Evolutionary conservation across 176 grass and related monocot species (phyloP).

Genomic region (Juncus inflexus): DNA sequence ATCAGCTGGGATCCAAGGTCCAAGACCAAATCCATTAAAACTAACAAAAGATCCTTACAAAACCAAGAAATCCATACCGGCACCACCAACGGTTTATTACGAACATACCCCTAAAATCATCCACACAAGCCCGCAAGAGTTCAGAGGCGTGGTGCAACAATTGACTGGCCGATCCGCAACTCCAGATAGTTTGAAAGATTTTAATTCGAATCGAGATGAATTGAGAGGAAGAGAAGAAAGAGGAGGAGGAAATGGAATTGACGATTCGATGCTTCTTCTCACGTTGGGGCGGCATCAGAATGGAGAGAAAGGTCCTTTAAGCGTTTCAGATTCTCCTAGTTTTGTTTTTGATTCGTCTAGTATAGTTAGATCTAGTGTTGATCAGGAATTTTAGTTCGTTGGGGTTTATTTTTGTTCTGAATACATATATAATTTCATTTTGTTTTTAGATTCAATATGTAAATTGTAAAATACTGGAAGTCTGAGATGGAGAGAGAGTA

Average conservation of each 20-base stretch:
- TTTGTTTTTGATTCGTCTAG: neutral
- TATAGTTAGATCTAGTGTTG: too few species aligned
- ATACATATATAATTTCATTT: too few species aligned
- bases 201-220: neutral
- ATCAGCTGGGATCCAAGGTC: conserved; percentile 20
- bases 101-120: conserved; percentile 34
- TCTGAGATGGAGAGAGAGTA: too few species aligned
- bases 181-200: neutral
- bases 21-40: conserved; percentile 22
- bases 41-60: conserved; percentile 20
- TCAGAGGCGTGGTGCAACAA: conserved; percentile 41
- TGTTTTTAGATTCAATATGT: too few species aligned
- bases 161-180: conserved; percentile 30
- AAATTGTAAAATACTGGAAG: too few species aligned
- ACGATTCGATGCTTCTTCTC: conserved; percentile 30
- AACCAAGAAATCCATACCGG: neutral
- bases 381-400: too few species aligned
- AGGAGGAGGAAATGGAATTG: neutral
- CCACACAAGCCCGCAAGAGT: conserved; percentile 39
- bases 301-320: conserved; percentile 21
- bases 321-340: conserved; percentile 21
- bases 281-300: conserved; percentile 7
- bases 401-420: too few species aligned
- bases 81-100: conserved; percentile 23
- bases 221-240: neutral